Base-by-base conservation (phyloP, 2,329 filamentous ascomycete genomes). In the Boeremia exigua region DNA sequence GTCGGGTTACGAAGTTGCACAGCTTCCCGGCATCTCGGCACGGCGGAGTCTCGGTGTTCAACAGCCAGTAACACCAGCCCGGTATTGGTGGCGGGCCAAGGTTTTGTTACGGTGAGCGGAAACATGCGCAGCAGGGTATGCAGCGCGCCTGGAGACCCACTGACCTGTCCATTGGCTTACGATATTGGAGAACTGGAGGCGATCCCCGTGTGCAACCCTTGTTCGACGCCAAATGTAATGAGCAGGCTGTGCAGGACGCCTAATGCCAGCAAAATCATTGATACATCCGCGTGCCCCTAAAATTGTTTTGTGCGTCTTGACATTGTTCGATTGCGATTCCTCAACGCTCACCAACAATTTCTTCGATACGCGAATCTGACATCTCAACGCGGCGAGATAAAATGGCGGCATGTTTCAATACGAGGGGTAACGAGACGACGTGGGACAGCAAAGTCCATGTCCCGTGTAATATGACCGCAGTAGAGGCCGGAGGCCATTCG, bases 401-500 rank as follows among this genome's bases (percentile, higher is more conserved):
- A 27, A 49, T 49, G 47, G 47, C 38, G 2, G 29, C 38, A 12
- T 49, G 47, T n/a, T 49, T 27, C 25, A 45, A 52, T 11, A 11
- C 28, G 15, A 27, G 12, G 1, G 48, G 39, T 10, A 44, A 32
- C 15, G 9, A 28, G 19, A 27, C 39, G 7, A 32, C 39, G 5
- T 52, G 27, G 14, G 48, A 52, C 14, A 32, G 27, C 12, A 27
- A 30, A 10, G 25, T 30, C 9, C 28, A 53, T 9, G 45, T 54
- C 10, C 56, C 60, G 14, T 62, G 57, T 37, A 52, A 62, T 25
- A 44, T 45, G 34, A 59, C 55, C 23, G 56, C 56, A 28, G 34
- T 57, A 7, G 42, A 48, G 17, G 40, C 51, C 9, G 57, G 57
- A 23, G 47, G 43, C 6, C 57, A 60, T 29, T 54, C 54, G 11